Evolutionary conservation across 352 stramenopile genomes (phyloP), one percentile per base, ranked within the genome.

Genomic region (Globisporangium nagaii): DNA sequence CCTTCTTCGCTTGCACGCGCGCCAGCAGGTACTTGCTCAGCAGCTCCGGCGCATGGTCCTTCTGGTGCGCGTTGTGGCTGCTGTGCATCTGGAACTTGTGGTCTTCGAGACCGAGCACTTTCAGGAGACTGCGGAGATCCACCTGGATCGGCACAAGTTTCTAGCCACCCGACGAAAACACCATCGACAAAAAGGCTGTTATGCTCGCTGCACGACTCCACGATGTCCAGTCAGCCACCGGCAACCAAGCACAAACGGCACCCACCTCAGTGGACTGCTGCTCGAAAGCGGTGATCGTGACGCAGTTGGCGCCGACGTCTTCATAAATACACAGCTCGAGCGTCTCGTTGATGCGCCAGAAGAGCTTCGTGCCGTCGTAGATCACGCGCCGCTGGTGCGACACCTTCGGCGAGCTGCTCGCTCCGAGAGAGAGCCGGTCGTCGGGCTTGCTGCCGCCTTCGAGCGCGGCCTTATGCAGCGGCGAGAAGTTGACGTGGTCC

Each of bases 271-370:
- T 46, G 22, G 68, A 62, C 35, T 77, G 65, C 19, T 84, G 80
- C n/a, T 72, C 70, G 36, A 86, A 84, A 4, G 71, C 81, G 13
- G 70, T 62, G 57, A 94, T 75, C 1, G 80, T 90, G 52, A 93
- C 56, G 28, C 68, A 78, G 62, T 90, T 87, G 20, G 65, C 75
- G 2, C 75, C 54, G 13, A 70, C 70, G 53, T 91, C 80, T 65
- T 94, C 82, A 52, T 88, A 87, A 50, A 94, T 88, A 50, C 81
- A 88, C 27, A 94, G 59, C 58, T 94, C 84, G 1, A 94, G 62
- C 24, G 84, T 94, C 62, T 93, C 82, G 55, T 93, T 93, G 53
- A 90, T 83, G 31, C 82, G 81, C 84, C 84, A 94, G 34, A 94
- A 94, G 15, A 94, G 69, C 57, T 94, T 93, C 28, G 74, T 89